Conservation (phyloP, 805 yeast species). For the Cyberlindnera misumaiensis region DNA sequence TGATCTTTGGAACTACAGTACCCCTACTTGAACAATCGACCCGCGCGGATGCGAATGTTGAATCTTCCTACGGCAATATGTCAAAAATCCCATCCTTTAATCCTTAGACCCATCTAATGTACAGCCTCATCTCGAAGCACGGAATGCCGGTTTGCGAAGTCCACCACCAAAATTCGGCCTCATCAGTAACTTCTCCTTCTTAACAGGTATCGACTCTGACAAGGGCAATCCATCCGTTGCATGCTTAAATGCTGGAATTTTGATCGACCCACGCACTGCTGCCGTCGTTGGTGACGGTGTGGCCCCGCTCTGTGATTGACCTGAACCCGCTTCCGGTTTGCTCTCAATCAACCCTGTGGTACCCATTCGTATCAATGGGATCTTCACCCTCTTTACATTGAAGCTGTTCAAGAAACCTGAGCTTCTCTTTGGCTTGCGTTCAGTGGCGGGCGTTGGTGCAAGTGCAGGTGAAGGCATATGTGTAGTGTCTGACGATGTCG, state of each 20-base stretch:
- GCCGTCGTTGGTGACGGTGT: background rate
- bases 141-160: slow-evolving; percentile 23
- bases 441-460: background rate
- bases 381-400: slow-evolving; percentile 21
- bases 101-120: slow-evolving; percentile 6
- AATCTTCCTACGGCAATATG: too few species aligned
- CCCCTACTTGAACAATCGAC: too few species aligned
- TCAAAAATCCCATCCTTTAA: too few species aligned
- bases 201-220: background rate
- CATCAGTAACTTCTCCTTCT: slow-evolving; percentile 9
- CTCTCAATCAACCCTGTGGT: background rate
- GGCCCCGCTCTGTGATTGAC: background rate
- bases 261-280: background rate
- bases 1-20: too few species aligned
- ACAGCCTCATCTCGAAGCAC: slow-evolving; percentile 19
- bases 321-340: too few species aligned
- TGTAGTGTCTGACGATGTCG: too few species aligned
- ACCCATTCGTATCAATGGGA: slow-evolving; percentile 17
- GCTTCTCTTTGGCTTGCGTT: slow-evolving; percentile 12
- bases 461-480: slow-evolving; percentile 2
- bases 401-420: slow-evolving; percentile 18
- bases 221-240: background rate
- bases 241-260: slow-evolving; percentile 3
- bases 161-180: slow-evolving; percentile 22
- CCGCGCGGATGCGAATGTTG: too few species aligned